Base-by-base conservation (phyloP, 2,329 filamentous ascomycete species). In the Eutypa lata region DNA sequence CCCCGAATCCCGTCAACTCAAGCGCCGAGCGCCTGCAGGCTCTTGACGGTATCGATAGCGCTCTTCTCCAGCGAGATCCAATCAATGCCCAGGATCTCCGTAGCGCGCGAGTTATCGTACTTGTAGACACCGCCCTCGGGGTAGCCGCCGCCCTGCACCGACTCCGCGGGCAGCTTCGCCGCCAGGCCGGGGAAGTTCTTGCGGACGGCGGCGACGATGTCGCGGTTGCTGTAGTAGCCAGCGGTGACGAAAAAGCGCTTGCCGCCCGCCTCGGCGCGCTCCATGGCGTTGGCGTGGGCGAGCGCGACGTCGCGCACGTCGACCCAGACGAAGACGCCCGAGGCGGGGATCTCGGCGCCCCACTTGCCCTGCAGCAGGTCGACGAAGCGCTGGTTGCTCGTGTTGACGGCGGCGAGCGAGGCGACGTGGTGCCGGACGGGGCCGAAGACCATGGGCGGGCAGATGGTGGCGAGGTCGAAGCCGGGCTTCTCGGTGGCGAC, bases 31-130 rank as follows among this genome's bases (percentile, higher is more conserved):
- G 63, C 65, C 68, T 87, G 78, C 62, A 91, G 68, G 31, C 81
- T 86, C 69, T 82, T 82, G 18, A 89, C 77, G 7, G 84, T 78
- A 63, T 90, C 87, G 6, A 78, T 73, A 26, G 87, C 75, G 26
- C 75, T 79, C 70, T 86, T 76, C 68, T 90, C 85, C 33, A 90
- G 62, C 3, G 72, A 67, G 57, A 73, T 82, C 76, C 82, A 90
- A 54, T 87, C 71, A 47, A 89, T 76, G 1, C 83, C 84, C 53
- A 90, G 67, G 46, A 86, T 60, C 62, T 83, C 76, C 24, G 77
- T 79, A 1, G 82, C 83, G 63, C 76, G 76, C 48, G 74, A 75
- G 64, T 84, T 88, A 64, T 89, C 79, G 53, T 77, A 80, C 55
- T 71, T 71, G 65, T 79, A 86, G 43, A 80, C 59, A 56, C 75